phyloP scores from a whole-genome alignment of 192 early-diverging fungal genomes.

The Jimgerdemannia flammicorona region DNA sequence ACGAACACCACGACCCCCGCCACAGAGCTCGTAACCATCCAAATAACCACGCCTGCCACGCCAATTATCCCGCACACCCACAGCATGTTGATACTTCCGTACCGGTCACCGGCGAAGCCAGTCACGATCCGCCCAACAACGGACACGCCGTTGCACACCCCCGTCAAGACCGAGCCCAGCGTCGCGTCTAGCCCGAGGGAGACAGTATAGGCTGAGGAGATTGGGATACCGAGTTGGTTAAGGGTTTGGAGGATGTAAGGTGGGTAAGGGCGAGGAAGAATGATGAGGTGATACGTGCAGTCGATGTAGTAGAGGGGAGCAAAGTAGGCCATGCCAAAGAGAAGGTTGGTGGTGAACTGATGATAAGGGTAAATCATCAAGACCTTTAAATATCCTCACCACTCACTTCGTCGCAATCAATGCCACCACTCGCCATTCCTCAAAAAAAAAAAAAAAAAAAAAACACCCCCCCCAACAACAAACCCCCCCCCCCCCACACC shows the following conservation, averaged over 20 bases:
- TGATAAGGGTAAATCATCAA: not conserved
- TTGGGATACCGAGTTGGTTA: not conserved
- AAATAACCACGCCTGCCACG: not conserved
- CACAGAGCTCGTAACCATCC: not conserved
- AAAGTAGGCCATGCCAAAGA: not conserved
- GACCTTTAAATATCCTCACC: no score
- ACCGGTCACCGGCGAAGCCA: not conserved
- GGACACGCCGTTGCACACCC: not conserved
- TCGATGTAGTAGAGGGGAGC: not conserved
- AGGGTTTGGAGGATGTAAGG: not conserved
- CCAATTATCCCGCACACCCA: not conserved
- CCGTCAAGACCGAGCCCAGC: not conserved
- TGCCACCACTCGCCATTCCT: no score
- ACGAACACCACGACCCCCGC: not conserved
- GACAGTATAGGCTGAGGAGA: not conserved
- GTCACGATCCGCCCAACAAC: not conserved
- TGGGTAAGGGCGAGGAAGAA: not conserved
- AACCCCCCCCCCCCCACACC: no score
- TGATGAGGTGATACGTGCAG: not conserved
- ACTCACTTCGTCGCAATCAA: no score
- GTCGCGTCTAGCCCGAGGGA: not conserved
- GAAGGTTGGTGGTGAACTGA: not conserved
- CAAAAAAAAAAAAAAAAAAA: not conserved
- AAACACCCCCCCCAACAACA: no score
- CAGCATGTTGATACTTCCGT: not conserved